Evolutionary conservation across 1,284 basidiomycete species (phyloP).

Genomic region (Pseudozyma pruni): DNA sequence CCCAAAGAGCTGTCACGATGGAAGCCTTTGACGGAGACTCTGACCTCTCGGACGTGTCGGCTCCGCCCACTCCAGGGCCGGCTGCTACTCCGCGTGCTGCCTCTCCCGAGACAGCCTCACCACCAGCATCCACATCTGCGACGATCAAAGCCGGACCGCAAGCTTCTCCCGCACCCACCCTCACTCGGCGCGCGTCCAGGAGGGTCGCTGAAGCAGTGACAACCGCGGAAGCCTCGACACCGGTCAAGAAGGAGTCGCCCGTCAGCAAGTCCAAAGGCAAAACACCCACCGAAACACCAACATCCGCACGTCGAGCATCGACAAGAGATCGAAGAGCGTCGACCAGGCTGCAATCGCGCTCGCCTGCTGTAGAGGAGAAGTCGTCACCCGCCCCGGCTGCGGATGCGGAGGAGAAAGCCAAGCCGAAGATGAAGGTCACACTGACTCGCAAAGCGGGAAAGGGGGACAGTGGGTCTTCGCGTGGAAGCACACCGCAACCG

Average conservation of each 20-base stretch:
- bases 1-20: slow-evolving; percentile 10
- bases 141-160: not conserved
- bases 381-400: slow-evolving; percentile 1
- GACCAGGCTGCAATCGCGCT: slow-evolving; percentile 14
- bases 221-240: not conserved
- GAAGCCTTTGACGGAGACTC: slow-evolving; percentile 36
- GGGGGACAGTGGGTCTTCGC: slow-evolving; percentile 20
- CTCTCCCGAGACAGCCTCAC: slow-evolving; percentile 3
- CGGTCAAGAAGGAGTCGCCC: slow-evolving; percentile 1
- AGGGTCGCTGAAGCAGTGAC: not conserved
- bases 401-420: slow-evolving; percentile 1
- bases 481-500: slow-evolving; percentile 17
- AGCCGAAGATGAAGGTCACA: slow-evolving; percentile 17
- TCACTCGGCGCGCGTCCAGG: slow-evolving; percentile 4
- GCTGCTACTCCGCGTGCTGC: slow-evolving; percentile 25
- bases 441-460: slow-evolving; percentile 8
- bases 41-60: slow-evolving; percentile 35
- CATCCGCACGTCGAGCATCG: slow-evolving; percentile 10
- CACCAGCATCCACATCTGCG: too few species aligned
- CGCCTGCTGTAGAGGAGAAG: slow-evolving; percentile 6
- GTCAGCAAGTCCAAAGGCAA: not conserved
- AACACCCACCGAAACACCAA: not conserved
- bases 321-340: slow-evolving; percentile 18
- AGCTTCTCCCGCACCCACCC: too few species aligned
- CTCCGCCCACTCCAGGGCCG: slow-evolving; percentile 38